Percentiles rank a stretch among this genome's conserved stretches.
These are phyloP conservation scores for Mycena chlorophos DNA, from an alignment of 768 basidiomycete genomes.

Conservation along the genomic window DNA sequence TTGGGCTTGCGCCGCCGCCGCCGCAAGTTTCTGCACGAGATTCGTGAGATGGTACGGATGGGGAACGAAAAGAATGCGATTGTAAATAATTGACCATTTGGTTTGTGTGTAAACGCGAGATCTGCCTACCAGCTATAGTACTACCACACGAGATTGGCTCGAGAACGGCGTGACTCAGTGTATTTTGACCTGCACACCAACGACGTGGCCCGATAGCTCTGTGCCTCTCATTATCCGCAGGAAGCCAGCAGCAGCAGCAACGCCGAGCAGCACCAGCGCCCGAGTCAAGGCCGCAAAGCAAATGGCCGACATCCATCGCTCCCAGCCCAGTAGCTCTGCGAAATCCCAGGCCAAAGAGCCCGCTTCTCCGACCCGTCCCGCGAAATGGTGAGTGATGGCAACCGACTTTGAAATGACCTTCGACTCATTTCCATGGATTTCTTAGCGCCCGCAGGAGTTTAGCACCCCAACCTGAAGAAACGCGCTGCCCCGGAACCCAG, in stretches of 20 bases:
- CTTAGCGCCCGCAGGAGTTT: slow-evolving; percentile 63
- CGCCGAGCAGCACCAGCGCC: slow-evolving; percentile 69
- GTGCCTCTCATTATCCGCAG: slow-evolving; percentile 68
- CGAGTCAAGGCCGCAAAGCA: slow-evolving; percentile 74
- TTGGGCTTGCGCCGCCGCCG: no score
- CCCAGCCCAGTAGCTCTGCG: slow-evolving; percentile 50
- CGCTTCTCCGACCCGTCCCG: slow-evolving; percentile 41
- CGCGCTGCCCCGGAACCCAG: slow-evolving; percentile 73
- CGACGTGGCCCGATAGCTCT: slow-evolving; percentile 74
- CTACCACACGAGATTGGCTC: no score
- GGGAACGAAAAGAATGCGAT: no score
- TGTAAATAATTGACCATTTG: no score
- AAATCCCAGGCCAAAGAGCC: slow-evolving; percentile 70
- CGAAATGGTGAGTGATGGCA: slow-evolving; percentile 65
- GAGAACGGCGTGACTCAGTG: slow-evolving; percentile 12
- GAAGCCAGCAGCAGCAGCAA: slow-evolving; percentile 72
- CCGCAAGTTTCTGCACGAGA: no score
- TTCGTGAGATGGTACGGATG: no score
- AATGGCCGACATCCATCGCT: slow-evolving; percentile 56
- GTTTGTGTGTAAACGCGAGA: no score
- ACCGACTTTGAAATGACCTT: slow-evolving; percentile 22
- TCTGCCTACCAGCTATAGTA: no score
- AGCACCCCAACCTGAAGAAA: slow-evolving; percentile 86
- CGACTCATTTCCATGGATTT: slow-evolving; percentile 28
- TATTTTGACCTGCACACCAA: slow-evolving; percentile 14